Evolutionary conservation across 192 early-diverging fungal species (phyloP).

Genomic region (Entomortierella chlamydospora): DNA sequence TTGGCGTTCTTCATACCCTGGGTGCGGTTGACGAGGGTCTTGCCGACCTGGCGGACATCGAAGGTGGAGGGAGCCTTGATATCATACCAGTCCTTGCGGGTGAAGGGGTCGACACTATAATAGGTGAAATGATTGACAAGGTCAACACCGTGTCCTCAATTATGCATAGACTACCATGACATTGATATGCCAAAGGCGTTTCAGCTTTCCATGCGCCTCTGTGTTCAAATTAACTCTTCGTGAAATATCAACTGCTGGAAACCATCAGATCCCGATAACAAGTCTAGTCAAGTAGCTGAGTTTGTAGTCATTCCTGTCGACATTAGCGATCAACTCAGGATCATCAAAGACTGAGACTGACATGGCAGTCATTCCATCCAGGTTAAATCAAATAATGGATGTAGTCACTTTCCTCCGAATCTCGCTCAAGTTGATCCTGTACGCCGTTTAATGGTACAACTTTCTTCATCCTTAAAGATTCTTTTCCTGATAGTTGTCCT

Average conservation of each 20-base stretch:
- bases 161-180: background rate
- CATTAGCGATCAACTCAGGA: too few species aligned
- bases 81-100: slow-evolving; percentile 99
- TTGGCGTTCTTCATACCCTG: slow-evolving; percentile 98
- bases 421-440: background rate
- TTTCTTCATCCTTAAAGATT: background rate
- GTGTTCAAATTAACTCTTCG: background rate
- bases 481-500: background rate
- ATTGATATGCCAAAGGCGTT: background rate
- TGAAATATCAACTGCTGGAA: too few species aligned
- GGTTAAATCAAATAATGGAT: too few species aligned
- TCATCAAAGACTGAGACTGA: too few species aligned
- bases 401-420: too few species aligned
- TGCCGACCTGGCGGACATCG: slow-evolving; percentile 93
- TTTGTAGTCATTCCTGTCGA: too few species aligned
- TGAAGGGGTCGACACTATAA: slow-evolving; percentile 96
- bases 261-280: too few species aligned
- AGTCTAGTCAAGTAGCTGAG: too few species aligned
- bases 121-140: background rate
- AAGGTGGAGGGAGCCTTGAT: slow-evolving; percentile 99
- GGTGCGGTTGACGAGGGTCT: slow-evolving; percentile 99
- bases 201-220: background rate
- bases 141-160: slow-evolving; percentile 13
- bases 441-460: too few species aligned
- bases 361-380: too few species aligned